phyloP scores from a whole-genome alignment of 2,329 filamentous ascomycete genomes.

The Cytospora piceicola region DNA sequence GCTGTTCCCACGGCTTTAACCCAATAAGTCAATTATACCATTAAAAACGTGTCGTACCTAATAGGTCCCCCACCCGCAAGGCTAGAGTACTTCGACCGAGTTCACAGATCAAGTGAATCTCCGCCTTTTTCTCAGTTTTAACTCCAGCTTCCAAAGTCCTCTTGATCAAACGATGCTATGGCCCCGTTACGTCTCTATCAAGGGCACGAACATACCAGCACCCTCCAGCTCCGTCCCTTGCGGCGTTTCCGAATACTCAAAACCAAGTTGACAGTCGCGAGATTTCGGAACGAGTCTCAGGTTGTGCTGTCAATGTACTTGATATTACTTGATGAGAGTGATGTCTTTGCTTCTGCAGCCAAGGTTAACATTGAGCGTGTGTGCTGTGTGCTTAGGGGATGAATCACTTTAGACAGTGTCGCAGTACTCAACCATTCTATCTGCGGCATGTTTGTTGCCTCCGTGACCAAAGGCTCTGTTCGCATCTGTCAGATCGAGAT shows the following conservation, averaged over 20 bases:
- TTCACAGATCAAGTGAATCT: too few species aligned
- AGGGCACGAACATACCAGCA: background rate
- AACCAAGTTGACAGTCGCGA: background rate
- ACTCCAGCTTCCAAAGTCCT: too few species aligned
- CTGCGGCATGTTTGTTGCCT: background rate
- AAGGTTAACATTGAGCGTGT: background rate
- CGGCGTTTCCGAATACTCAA: background rate
- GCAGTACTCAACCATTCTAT: background rate
- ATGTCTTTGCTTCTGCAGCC: background rate
- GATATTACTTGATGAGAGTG: background rate
- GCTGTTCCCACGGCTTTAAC: too few species aligned
- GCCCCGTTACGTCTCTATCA: background rate
- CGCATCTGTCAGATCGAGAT: background rate
- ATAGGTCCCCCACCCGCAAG: too few species aligned
- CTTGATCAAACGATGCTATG: too few species aligned
- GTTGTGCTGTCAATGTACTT: background rate
- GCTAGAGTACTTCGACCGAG: too few species aligned
- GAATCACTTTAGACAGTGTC: background rate
- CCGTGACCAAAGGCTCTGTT: background rate
- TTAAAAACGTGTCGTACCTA: too few species aligned
- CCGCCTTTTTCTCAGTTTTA: too few species aligned
- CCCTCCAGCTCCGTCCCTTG: background rate
- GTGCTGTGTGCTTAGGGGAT: background rate
- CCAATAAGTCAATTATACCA: too few species aligned
- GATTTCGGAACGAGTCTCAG: background rate